Evolutionary conservation across 257 asterid genomes (phyloP).

Genomic region (Paulownia fortunei): DNA sequence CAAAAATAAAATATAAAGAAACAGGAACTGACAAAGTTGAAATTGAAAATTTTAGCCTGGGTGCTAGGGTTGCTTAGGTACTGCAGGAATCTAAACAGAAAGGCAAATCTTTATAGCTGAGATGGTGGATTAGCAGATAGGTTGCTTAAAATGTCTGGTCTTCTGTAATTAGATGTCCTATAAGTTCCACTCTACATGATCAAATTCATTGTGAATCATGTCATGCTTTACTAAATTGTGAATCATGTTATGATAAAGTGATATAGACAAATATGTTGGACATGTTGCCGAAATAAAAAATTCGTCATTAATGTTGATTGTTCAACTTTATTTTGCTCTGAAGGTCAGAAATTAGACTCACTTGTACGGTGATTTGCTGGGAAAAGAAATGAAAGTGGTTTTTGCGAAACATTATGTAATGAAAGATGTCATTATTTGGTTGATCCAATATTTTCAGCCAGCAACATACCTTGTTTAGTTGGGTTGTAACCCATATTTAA

Average conservation of each 20-base stretch:
- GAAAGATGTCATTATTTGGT: neutral
- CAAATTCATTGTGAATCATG: neutral
- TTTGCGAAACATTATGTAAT: neutral
- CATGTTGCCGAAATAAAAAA: neutral
- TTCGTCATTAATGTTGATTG: no score
- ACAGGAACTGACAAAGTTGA: neutral
- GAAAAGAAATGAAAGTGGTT: constrained; percentile 2
- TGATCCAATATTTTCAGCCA: neutral
- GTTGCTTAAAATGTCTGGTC: neutral
- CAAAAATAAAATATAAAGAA: neutral
- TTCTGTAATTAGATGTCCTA: neutral
- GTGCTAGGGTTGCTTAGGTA: neutral
- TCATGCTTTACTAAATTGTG: neutral
- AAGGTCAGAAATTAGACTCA: constrained; percentile 6
- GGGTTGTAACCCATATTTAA: neutral
- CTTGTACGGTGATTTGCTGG: neutral
- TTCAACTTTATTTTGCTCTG: neutral
- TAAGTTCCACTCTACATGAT: neutral
- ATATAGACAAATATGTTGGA: neutral
- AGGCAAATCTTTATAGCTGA: neutral
- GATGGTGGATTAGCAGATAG: neutral
- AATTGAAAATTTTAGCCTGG: neutral
- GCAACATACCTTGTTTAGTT: constrained; percentile 1
- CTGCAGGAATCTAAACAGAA: neutral
- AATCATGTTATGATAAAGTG: neutral